phyloP scores from a whole-genome alignment of 192 early-diverging fungal species.

The Coemansia sp. region DNA sequence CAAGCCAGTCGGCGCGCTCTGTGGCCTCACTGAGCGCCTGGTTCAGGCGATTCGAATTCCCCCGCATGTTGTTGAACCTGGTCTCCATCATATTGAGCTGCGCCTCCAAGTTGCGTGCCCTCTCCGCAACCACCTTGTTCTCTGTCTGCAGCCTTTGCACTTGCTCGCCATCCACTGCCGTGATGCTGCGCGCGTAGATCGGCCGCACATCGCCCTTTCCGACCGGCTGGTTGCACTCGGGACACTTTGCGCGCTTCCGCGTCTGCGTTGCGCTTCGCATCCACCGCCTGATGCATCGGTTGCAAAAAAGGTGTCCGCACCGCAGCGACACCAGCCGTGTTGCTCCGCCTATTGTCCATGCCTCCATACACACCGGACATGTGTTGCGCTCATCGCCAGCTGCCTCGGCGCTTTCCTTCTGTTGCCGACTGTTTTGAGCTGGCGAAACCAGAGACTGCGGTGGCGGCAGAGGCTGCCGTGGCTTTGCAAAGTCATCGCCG shows the following conservation, averaged over 20 bases:
- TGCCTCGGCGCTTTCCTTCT: neutral
- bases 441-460: neutral
- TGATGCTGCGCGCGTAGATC: slow-evolving; percentile 29
- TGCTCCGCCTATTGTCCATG: slow-evolving; percentile 33
- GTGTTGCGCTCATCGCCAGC: slow-evolving; percentile 27
- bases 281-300: slow-evolving; percentile 37
- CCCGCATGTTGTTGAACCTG: slow-evolving; percentile 17
- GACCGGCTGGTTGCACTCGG: slow-evolving; percentile 37
- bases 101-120: slow-evolving; percentile 3
- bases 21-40: slow-evolving; percentile 12
- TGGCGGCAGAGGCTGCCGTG: slow-evolving; percentile 1
- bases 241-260: slow-evolving; percentile 19
- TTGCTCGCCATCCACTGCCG: slow-evolving; percentile 14
- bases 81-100: slow-evolving; percentile 6
- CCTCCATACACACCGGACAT: slow-evolving; percentile 39
- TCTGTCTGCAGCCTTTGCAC: slow-evolving; percentile 9
- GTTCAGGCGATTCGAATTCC: slow-evolving; percentile 18
- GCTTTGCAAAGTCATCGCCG: slow-evolving; percentile 27
- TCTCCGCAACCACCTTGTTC: slow-evolving; percentile 2
- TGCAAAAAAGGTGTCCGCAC: slow-evolving; percentile 49
- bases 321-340: slow-evolving; percentile 34
- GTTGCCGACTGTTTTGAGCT: neutral
- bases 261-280: slow-evolving; percentile 11
- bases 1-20: slow-evolving; percentile 8
- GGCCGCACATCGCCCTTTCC: slow-evolving; percentile 33